Conservation (phyloP, 768 basidiomycete species). For the Russula dissimulans region DNA sequence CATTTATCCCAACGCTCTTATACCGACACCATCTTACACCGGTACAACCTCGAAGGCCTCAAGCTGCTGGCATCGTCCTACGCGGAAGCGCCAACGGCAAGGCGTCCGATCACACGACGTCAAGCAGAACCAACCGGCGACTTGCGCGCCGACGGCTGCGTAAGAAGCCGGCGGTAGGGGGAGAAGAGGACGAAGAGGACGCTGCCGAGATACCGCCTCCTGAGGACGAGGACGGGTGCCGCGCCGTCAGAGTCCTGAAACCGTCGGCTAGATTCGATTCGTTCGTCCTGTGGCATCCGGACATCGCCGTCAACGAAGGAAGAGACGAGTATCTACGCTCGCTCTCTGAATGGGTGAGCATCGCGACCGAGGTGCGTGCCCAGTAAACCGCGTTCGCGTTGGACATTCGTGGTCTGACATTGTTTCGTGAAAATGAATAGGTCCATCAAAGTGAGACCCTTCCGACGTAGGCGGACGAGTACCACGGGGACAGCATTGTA, state of each 20-base stretch:
- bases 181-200: conserved; percentile 7
- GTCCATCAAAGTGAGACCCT: too few species aligned
- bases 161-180: conserved; percentile 24
- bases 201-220: conserved; percentile 15
- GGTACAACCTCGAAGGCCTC: too few species aligned
- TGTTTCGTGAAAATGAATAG: too few species aligned
- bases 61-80: conserved; percentile 57
- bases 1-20: too few species aligned
- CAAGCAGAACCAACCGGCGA: conserved; percentile 25
- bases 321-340: conserved; percentile 64
- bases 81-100: conserved; percentile 24
- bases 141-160: conserved; percentile 21
- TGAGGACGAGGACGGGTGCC: conserved; percentile 23
- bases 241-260: conserved; percentile 29
- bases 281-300: conserved; percentile 70
- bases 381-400: too few species aligned
- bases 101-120: background rate
- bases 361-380: conserved; percentile 50
- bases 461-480: too few species aligned
- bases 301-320: conserved; percentile 58
- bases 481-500: too few species aligned
- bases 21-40: too few species aligned
- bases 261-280: conserved; percentile 51
- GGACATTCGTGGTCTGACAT: too few species aligned
- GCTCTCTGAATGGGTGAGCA: conserved; percentile 59